phyloP scores from a whole-genome alignment of 495 filamentous ascomycete genomes.

The Penicillium parvum region DNA sequence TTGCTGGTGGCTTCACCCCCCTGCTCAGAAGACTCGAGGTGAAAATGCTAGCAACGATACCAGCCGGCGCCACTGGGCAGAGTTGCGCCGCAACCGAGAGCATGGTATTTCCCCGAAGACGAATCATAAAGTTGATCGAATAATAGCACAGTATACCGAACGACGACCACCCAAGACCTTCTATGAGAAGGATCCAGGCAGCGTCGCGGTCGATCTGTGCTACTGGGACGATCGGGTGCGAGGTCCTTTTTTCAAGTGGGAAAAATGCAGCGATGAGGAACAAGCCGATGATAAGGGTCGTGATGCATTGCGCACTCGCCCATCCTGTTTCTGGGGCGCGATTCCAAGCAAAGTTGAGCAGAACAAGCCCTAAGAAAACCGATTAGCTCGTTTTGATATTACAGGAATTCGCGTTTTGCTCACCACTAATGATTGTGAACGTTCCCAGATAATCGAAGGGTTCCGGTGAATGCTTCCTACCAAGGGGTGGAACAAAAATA shows the following conservation, averaged over 20 bases:
- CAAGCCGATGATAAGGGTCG: slow-evolving; percentile 52
- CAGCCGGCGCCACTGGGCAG: background rate
- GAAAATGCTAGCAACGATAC: background rate
- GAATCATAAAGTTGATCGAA: slow-evolving; percentile 49
- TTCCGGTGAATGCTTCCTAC: background rate
- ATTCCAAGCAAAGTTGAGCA: slow-evolving; percentile 60
- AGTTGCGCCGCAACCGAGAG: slow-evolving; percentile 47
- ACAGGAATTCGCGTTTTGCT: no score
- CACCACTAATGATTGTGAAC: no score
- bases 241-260: slow-evolving; percentile 42
- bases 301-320: slow-evolving; percentile 47
- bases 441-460: background rate
- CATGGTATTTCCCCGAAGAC: slow-evolving; percentile 39
- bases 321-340: slow-evolving; percentile 58
- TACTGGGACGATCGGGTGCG: slow-evolving; percentile 52
- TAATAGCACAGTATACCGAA: slow-evolving; percentile 62
- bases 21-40: background rate
- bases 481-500: slow-evolving; percentile 39
- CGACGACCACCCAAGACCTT: slow-evolving; percentile 55
- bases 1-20: background rate
- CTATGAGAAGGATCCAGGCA: slow-evolving; percentile 49
- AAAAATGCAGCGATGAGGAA: slow-evolving; percentile 47
- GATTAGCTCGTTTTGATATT: no score
- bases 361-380: slow-evolving; percentile 42
- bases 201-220: slow-evolving; percentile 45